Percentiles rank a stretch among this genome's conserved stretches.
Conservation (phyloP, 1,284 basidiomycete genomes). For the Austroboletus niveus region DNA sequence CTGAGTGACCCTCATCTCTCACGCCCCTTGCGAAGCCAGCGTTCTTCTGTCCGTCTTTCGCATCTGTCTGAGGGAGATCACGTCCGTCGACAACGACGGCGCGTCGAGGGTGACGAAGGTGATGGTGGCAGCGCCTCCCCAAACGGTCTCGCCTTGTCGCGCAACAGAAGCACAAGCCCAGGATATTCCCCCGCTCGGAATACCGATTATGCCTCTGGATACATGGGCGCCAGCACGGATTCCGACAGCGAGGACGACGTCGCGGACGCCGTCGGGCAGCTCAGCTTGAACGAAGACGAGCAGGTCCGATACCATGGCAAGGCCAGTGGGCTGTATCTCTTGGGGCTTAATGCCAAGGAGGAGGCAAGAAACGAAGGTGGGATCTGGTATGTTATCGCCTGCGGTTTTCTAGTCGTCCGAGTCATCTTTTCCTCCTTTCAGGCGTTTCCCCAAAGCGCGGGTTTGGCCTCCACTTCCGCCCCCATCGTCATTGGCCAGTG, state of each 20-base stretch:
- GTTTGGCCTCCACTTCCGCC: slow-evolving; percentile 74
- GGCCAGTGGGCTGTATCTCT: slow-evolving; percentile 75
- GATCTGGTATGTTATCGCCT: slow-evolving; percentile 57
- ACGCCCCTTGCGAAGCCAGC: slow-evolving; percentile 7
- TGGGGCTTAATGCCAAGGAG: slow-evolving; percentile 58
- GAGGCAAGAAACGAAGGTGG: slow-evolving; percentile 74
- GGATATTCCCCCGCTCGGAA: slow-evolving; percentile 21
- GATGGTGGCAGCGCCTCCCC: slow-evolving; percentile 10
- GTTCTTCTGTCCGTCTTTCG: slow-evolving; percentile 11
- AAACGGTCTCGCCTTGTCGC: slow-evolving; percentile 1
- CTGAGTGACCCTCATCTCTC: slow-evolving; percentile 15
- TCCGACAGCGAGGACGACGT: slow-evolving; percentile 51
- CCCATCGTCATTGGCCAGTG: slow-evolving; percentile 7
- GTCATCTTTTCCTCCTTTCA: slow-evolving; percentile 22
- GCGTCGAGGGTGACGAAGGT: slow-evolving; percentile 19
- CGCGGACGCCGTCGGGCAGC: slow-evolving; percentile 73
- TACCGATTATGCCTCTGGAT: slow-evolving; percentile 26
- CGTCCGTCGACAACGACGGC: slow-evolving; percentile 34
- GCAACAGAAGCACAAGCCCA: slow-evolving; percentile 18
- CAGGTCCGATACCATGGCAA: slow-evolving; percentile 80
- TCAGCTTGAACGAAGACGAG: slow-evolving; percentile 80
- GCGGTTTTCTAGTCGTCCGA: background rate
- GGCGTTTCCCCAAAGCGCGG: slow-evolving; percentile 78
- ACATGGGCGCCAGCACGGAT: slow-evolving; percentile 31
- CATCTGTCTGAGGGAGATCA: slow-evolving; percentile 13